Evolutionary conservation across 805 yeast genomes (phyloP).

Genomic region (Debaryomyces prosopidis): DNA sequence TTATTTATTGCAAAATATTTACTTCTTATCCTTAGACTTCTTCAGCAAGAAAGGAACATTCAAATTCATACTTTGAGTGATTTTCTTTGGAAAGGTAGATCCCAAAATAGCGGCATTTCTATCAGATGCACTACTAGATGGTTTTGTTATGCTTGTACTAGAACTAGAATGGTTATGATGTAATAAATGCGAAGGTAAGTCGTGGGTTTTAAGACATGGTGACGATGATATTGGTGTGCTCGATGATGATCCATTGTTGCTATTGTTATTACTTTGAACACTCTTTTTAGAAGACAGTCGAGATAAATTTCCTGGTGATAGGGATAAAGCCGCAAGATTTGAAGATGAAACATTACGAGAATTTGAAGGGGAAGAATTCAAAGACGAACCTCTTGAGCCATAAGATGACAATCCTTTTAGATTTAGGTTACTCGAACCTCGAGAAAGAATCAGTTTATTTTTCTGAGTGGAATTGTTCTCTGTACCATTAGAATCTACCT

Average conservation of each 20-base stretch:
- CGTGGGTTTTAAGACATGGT: conserved; percentile 9
- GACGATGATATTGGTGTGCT: conserved; percentile 11
- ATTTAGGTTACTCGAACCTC: conserved; percentile 27
- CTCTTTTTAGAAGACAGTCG: conserved; percentile 10
- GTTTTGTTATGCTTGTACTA: conserved; percentile 17
- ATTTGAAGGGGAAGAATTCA: conserved; percentile 38
- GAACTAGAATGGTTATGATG: conserved; percentile 6
- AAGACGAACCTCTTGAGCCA: conserved; percentile 23
- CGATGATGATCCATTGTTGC: conserved; percentile 1
- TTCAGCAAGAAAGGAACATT: conserved; percentile 33
- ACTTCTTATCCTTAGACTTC: conserved; percentile 25
- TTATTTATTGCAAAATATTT: neutral
- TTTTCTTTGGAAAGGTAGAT: conserved; percentile 10
- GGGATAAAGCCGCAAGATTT: conserved; percentile 19
- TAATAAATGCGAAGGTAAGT: conserved; percentile 5
- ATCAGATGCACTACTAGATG: conserved; percentile 32
- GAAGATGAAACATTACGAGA: conserved; percentile 39
- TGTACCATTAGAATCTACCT: conserved; percentile 14
- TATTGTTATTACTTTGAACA: conserved; percentile 4
- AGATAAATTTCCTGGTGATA: conserved; percentile 5
- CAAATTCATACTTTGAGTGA: conserved; percentile 24
- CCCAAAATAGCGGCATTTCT: conserved; percentile 21
- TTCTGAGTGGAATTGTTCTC: conserved; percentile 6
- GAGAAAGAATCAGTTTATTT: conserved; percentile 20
- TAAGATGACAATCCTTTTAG: conserved; percentile 14